These are phyloP conservation scores for Benincasa hispida DNA, from an alignment of 306 rosid genomes.

Conservation along the genomic window DNA sequence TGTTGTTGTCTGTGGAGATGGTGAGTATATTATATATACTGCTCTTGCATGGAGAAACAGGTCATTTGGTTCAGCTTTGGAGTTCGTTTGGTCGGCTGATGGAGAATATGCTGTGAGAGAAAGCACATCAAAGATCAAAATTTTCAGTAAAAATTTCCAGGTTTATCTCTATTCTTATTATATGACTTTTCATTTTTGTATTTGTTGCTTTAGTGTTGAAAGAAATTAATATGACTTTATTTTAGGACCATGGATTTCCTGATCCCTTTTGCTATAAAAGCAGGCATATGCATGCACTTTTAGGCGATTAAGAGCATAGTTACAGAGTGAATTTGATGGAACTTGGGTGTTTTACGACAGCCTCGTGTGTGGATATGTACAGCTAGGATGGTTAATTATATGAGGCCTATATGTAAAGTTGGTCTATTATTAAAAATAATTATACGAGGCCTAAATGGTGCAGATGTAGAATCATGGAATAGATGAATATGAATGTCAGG, in stretches of 20 bases:
- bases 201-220: neutral
- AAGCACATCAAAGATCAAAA: conserved; percentile 90
- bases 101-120: conserved; percentile 96
- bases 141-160: conserved; percentile 91
- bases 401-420: neutral
- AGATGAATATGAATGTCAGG: neutral
- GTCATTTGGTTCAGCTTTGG: conserved; percentile 96
- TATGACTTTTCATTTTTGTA: neutral
- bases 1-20: conserved; percentile 99
- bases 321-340: neutral
- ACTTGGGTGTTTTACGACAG: neutral
- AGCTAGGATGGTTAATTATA: neutral
- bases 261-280: neutral
- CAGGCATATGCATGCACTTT: neutral
- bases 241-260: neutral
- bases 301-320: neutral
- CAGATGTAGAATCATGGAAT: neutral
- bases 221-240: conserved; percentile 1
- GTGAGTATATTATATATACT: conserved; percentile 91
- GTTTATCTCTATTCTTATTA: conserved; percentile 22
- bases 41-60: conserved; percentile 99
- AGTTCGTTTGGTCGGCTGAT: conserved; percentile 88
- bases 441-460: neutral
- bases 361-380: neutral
- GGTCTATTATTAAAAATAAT: neutral